Evolutionary conservation across 148 eudicot species (phyloP), one percentile per base, ranked within the genome.

Genomic region (Diospyros kaki): DNA sequence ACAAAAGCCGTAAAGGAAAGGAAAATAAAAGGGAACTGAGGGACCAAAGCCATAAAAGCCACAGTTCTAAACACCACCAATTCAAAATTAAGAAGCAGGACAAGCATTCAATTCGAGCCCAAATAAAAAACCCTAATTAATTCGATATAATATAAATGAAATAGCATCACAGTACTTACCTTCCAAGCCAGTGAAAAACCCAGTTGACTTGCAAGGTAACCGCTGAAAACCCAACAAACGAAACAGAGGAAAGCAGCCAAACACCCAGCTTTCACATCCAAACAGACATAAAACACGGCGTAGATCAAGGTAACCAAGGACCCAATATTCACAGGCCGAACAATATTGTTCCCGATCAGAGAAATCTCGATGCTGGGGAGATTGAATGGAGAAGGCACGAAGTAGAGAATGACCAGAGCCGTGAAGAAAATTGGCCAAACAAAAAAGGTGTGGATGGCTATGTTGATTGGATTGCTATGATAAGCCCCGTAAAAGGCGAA

Each of bases 401-500:
- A 86, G 76, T 83, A n/a, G 0, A 82, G 69, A 12, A 85, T 74
- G 68, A 89, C 76, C 9, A 79, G 66, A 43, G 55, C 59, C 9
- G 83, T 81, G 78, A 75, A 87, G 4, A 89, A 76, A 68, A 89
- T 83, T 41, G 90, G 92, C 92, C 92, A 86, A 2, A 89, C 90
- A 75, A 84, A 85, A 50, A 86, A 2, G 81, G 83, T 83, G 77
- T 86, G 90, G 5, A 89, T 86, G 58, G 76, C 76, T 38, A 89
- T 79, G 67, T 89, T 89, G 28, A 78, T 71, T 72, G 90, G 88
- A 82, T 89, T 89, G 71, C 80, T 75, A 68, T 86, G 92, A 62
- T 89, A 89, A 40, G 90, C 90, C 2, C 88, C 87, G 73, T 88
- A 86, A 66, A 88, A 86, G 13, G 91, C 89, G 48, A 84, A 88